A percentile compares a stretch with the other conserved stretches of the same genome.
These are phyloP conservation scores for Parascedosporium putredinis DNA, from an alignment of 2,329 filamentous ascomycete species.

Conservation along the genomic window DNA sequence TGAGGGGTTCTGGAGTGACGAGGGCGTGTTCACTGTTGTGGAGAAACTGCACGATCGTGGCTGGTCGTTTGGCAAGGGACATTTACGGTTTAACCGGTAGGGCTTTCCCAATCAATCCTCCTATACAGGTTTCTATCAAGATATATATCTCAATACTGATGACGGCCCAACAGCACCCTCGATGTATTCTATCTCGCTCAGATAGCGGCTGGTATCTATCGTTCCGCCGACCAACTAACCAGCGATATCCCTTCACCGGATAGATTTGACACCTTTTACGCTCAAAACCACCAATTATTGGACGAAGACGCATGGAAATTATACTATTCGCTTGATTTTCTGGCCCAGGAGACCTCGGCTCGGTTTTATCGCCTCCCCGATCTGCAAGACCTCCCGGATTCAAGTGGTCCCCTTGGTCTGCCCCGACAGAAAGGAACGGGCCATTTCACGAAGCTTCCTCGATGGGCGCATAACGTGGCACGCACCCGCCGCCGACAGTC, in stretches of 20 bases:
- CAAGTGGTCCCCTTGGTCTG: constrained; percentile 6
- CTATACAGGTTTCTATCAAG: no score
- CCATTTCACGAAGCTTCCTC: neutral
- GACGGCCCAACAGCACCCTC: neutral
- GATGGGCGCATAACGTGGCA: neutral
- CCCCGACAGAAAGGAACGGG: neutral
- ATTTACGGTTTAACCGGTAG: neutral
- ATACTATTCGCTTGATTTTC: neutral
- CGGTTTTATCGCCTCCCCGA: constrained; percentile 11
- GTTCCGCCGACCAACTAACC: neutral
- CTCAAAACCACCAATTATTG: neutral
- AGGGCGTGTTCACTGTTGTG: neutral
- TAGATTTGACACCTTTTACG: neutral
- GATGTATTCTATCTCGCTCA: neutral
- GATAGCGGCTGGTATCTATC: neutral
- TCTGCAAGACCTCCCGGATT: constrained; percentile 10
- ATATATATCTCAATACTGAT: neutral
- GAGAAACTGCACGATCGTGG: neutral
- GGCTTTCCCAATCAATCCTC: neutral
- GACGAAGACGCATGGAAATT: neutral
- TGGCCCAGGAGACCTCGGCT: constrained; percentile 2
- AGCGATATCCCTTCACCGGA: neutral
- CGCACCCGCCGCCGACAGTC: neutral
- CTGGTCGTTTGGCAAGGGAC: neutral
- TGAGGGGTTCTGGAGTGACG: neutral